Evolutionary conservation across 352 stramenopile genomes (phyloP).

Genomic region (Globisporangium okanoganense): DNA sequence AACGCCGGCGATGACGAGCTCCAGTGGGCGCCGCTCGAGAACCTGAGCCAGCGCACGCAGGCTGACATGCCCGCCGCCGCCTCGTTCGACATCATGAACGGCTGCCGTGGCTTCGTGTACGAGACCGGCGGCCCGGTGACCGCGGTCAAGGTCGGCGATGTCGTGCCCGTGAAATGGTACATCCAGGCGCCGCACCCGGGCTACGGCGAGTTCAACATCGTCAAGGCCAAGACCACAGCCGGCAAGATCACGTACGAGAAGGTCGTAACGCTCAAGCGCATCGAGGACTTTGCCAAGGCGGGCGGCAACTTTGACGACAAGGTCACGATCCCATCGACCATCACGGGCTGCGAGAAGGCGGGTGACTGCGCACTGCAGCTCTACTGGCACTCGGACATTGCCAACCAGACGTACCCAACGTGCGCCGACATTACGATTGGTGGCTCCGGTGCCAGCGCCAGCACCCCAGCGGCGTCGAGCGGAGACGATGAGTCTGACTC

Average conservation of each 20-base stretch:
- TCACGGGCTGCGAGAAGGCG: slow-evolving; percentile 35
- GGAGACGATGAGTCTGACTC: neutral
- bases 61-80: slow-evolving; percentile 28
- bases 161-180: slow-evolving; percentile 41
- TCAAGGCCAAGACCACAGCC: slow-evolving; percentile 40
- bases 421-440: slow-evolving; percentile 21
- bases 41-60: slow-evolving; percentile 47
- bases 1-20: slow-evolving; percentile 39
- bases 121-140: slow-evolving; percentile 42
- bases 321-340: slow-evolving; percentile 36
- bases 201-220: slow-evolving; percentile 46
- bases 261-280: slow-evolving; percentile 27
- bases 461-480: neutral
- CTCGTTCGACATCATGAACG: slow-evolving; percentile 59
- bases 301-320: slow-evolving; percentile 23
- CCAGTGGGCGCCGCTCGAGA: slow-evolving; percentile 45
- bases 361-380: slow-evolving; percentile 58
- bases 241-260: slow-evolving; percentile 46
- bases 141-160: slow-evolving; percentile 26
- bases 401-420: slow-evolving; percentile 57
- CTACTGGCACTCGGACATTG: slow-evolving; percentile 58
- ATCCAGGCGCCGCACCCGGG: slow-evolving; percentile 60
- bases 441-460: neutral
- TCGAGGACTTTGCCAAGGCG: slow-evolving; percentile 39
- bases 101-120: slow-evolving; percentile 50